Conservation (phyloP, 2,329 filamentous ascomycete species). For the Penicillium sclerotigenum region DNA sequence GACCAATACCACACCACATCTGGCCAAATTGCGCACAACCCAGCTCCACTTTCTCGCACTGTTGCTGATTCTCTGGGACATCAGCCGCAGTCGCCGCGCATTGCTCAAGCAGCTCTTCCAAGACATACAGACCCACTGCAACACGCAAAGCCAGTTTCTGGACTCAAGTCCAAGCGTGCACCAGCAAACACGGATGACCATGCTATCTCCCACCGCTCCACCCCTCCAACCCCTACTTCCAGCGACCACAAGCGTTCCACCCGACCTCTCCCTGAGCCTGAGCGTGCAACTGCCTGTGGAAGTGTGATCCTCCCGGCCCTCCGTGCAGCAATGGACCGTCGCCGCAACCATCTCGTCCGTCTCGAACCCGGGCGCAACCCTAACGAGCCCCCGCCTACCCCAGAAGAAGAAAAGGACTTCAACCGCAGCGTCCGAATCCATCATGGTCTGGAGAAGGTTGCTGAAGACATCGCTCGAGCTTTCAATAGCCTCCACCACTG, state of each 20-base stretch:
- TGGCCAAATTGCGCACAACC: slow-evolving; percentile 4
- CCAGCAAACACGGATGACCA: slow-evolving; percentile 14
- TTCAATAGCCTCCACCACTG: slow-evolving; percentile 88
- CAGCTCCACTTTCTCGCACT: slow-evolving; percentile 10
- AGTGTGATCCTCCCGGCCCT: slow-evolving; percentile 84
- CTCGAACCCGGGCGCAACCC: slow-evolving; percentile 28
- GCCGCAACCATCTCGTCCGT: slow-evolving; percentile 56
- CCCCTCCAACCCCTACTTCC: slow-evolving; percentile 16
- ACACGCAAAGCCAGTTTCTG: slow-evolving; percentile 10
- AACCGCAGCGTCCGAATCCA: slow-evolving; percentile 22
- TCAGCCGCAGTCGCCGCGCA: slow-evolving; percentile 1
- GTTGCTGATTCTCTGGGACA: slow-evolving; percentile 2
- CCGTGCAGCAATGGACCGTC: slow-evolving; percentile 82
- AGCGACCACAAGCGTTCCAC: slow-evolving; percentile 16
- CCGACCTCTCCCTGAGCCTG: slow-evolving; percentile 16
- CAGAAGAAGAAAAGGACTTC: slow-evolving; percentile 18
- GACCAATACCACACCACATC: neutral
- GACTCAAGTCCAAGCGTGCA: slow-evolving; percentile 24
- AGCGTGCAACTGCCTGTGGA: slow-evolving; percentile 18
- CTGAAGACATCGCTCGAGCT: slow-evolving; percentile 75
- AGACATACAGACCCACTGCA: slow-evolving; percentile 11
- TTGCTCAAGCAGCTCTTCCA: slow-evolving; percentile 3
- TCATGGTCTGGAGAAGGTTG: slow-evolving; percentile 46
- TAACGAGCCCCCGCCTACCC: slow-evolving; percentile 17
- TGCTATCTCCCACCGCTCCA: neutral